These are phyloP conservation scores for Tylopilus felleus DNA, from an alignment of 768 basidiomycete species.

Conservation along the genomic window DNA sequence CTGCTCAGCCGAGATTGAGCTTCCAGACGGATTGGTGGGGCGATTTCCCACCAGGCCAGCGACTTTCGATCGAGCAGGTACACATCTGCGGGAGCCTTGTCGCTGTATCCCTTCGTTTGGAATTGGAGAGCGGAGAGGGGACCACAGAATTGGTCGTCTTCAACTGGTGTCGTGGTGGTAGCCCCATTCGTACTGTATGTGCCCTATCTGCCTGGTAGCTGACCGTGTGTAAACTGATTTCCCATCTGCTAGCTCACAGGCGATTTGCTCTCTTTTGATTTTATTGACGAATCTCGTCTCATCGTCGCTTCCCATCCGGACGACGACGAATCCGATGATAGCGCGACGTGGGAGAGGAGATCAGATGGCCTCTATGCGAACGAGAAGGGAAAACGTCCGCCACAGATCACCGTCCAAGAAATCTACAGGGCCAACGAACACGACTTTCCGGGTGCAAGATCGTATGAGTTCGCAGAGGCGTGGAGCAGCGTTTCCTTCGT, in stretches of 20 bases:
- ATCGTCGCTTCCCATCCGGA: constrained; percentile 30
- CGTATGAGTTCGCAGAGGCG: constrained; percentile 52
- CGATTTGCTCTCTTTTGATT: constrained; percentile 32
- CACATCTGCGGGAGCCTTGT: constrained; percentile 27
- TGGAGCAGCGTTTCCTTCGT: constrained; percentile 46
- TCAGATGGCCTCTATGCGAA: constrained; percentile 31
- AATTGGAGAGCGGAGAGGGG: constrained; percentile 32
- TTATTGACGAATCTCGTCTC: constrained; percentile 26
- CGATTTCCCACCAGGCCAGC: constrained; percentile 30
- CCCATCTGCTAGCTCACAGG: constrained; percentile 20
- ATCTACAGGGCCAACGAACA: constrained; percentile 14
- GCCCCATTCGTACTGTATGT: constrained; percentile 27
- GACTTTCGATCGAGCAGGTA: constrained; percentile 28
- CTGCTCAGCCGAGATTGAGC: constrained; percentile 28
- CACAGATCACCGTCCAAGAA: constrained; percentile 26
- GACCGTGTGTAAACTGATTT: not conserved
- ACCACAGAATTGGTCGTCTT: constrained; percentile 30
- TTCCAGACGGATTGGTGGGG: constrained; percentile 37
- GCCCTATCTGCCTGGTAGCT: not conserved
- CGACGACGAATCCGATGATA: constrained; percentile 32
- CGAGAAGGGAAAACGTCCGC: constrained; percentile 32
- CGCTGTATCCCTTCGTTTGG: constrained; percentile 28
- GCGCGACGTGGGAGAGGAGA: constrained; percentile 26
- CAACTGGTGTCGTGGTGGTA: constrained; percentile 29
- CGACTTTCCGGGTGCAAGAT: constrained; percentile 13